Conservation (phyloP, 345 rosid species). For the Carallia pectinifolia region DNA sequence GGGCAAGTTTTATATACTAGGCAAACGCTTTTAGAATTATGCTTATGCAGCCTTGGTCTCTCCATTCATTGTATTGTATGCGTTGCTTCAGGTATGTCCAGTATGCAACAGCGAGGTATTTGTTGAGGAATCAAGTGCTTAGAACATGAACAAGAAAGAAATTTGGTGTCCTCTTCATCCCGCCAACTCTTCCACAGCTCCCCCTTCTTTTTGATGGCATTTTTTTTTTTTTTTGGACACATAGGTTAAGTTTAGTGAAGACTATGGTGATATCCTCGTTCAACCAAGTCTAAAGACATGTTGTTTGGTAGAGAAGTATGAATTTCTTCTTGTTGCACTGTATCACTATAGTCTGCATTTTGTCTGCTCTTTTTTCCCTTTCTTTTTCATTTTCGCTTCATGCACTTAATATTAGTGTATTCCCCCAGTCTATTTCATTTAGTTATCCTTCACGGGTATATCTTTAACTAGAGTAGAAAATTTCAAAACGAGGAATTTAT, state of each 20-base stretch:
- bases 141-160: slow-evolving; percentile 14
- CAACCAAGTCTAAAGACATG: slow-evolving; percentile 10
- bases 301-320: slow-evolving; percentile 16
- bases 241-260: slow-evolving; percentile 22
- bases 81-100: slow-evolving; percentile 49
- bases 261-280: slow-evolving; percentile 13
- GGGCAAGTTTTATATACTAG: slow-evolving; percentile 34
- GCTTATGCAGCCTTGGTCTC: neutral
- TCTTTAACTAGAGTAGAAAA: neutral
- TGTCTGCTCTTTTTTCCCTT: neutral
- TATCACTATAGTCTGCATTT: neutral
- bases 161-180: neutral
- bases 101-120: slow-evolving; percentile 62
- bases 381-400: slow-evolving; percentile 5
- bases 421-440: neutral
- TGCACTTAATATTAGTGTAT: neutral
- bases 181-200: neutral
- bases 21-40: neutral
- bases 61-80: neutral
- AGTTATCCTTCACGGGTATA: neutral
- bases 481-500: no score
- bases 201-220: neutral
- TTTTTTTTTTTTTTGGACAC: slow-evolving; percentile 18
- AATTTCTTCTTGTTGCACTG: neutral
- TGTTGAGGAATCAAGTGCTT: slow-evolving; percentile 39